Conservation (phyloP, 805 yeast genomes). For the Cyberlindnera lachancei region DNA sequence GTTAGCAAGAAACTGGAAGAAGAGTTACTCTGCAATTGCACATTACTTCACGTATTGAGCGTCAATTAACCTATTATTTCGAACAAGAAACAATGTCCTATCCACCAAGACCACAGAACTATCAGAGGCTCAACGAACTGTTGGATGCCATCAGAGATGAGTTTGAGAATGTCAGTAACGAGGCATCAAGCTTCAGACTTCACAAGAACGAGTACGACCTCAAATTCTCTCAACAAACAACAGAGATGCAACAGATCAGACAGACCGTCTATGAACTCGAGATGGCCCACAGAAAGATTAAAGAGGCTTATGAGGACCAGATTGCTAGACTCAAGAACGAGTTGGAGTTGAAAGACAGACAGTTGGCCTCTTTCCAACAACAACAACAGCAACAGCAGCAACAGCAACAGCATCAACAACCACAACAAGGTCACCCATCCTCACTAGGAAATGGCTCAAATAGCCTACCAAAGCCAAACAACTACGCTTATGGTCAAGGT, state of each 20-base stretch:
- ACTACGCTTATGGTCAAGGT: constrained; percentile 11
- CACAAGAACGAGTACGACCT: constrained; percentile 91
- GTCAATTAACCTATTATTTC: too few relatives aligned
- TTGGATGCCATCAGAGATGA: constrained; percentile 90
- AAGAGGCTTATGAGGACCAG: constrained; percentile 94
- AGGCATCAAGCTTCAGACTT: constrained; percentile 76
- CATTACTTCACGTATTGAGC: too few relatives aligned
- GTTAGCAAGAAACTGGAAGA: too few relatives aligned
- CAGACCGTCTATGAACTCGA: constrained; percentile 92
- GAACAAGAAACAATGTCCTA: constrained; percentile 17
- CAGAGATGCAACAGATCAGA: constrained; percentile 88
- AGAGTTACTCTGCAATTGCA: too few relatives aligned
- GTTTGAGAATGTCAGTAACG: constrained; percentile 76
- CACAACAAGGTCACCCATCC: constrained; percentile 19
- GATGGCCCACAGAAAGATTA: constrained; percentile 88
- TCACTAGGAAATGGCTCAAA: constrained; percentile 20
- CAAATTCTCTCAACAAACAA: constrained; percentile 84
- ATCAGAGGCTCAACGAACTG: constrained; percentile 57
- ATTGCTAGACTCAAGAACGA: constrained; percentile 79
- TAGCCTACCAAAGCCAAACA: constrained; percentile 19
- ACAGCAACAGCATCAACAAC: constrained; percentile 15
- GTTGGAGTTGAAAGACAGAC: constrained; percentile 72
- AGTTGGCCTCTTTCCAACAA: constrained; percentile 33
- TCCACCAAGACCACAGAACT: constrained; percentile 24
- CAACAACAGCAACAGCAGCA: constrained; percentile 25